Percentiles rank a stretch among this genome's conserved stretches.
Conservation (phyloP, 257 asterid genomes). For the Scutellaria minor region DNA sequence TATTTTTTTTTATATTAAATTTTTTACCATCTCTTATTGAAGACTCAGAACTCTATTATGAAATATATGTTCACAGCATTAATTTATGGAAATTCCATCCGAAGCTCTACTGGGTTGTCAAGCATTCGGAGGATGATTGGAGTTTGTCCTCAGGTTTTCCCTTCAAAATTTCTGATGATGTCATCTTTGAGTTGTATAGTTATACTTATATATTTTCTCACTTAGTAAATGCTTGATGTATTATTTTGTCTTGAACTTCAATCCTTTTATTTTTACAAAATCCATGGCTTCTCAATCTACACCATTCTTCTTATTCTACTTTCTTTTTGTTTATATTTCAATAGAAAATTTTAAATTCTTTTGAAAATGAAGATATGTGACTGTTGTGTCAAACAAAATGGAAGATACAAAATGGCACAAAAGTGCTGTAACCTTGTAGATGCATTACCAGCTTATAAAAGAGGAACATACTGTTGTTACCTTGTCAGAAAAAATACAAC, state of each 20-base stretch:
- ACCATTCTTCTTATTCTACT: neutral
- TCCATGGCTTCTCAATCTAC: neutral
- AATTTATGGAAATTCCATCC: constrained; percentile 80
- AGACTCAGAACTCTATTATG: constrained; percentile 22
- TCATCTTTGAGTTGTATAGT: constrained; percentile 4
- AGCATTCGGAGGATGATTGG: constrained; percentile 85
- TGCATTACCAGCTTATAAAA: constrained; percentile 2
- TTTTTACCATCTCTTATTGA: constrained; percentile 18
- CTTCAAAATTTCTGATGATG: constrained; percentile 27
- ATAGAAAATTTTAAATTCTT: neutral
- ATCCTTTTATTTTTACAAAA: constrained; percentile 1
- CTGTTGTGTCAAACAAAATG: constrained; percentile 11
- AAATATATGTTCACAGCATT: constrained; percentile 61
- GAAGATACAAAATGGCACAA: constrained; percentile 12
- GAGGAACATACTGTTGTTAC: constrained; percentile 4
- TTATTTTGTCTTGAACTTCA: constrained; percentile 16
- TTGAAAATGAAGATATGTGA: neutral
- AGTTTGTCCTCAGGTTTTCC: constrained; percentile 91
- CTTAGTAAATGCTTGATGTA: neutral
- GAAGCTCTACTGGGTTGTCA: constrained; percentile 82
- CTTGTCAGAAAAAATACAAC: neutral
- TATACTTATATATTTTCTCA: neutral
- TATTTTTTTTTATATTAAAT: constrained; percentile 15
- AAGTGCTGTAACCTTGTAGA: constrained; percentile 6
- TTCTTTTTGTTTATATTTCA: constrained; percentile 12